Conservation (phyloP, 345 rosid genomes). For the Litchi chinensis region DNA sequence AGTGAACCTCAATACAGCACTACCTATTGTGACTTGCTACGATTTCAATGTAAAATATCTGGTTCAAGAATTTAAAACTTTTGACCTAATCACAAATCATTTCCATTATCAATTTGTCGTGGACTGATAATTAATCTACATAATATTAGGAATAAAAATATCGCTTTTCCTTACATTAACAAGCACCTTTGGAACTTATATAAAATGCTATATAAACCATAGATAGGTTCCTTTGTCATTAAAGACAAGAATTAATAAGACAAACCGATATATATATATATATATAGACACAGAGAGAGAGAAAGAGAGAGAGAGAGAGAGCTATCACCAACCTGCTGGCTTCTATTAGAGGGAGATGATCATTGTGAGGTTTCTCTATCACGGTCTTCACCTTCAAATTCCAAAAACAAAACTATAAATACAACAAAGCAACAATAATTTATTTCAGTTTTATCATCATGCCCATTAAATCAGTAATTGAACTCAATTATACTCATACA, state of each 20-base stretch:
- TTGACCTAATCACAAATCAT: too few relatives aligned
- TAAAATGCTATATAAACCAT: neutral
- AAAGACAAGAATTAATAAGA: neutral
- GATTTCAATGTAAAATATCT: too few relatives aligned
- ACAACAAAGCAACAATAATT: neutral
- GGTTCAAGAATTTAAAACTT: too few relatives aligned
- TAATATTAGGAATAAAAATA: neutral
- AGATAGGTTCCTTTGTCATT: neutral
- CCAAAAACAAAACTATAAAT: constrained; percentile 14
- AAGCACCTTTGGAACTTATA: neutral
- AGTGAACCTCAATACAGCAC: too few relatives aligned
- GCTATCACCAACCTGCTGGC: constrained; percentile 65
- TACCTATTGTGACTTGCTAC: too few relatives aligned
- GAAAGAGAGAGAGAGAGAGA: neutral
- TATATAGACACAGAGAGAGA: neutral
- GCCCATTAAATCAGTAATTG: neutral
- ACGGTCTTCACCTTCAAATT: constrained; percentile 67
- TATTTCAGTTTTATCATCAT: neutral
- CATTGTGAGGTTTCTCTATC: constrained; percentile 79
- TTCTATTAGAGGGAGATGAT: constrained; percentile 71
- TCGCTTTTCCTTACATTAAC: neutral
- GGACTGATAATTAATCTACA: neutral
- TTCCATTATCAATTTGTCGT: too few relatives aligned
- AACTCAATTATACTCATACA: neutral
- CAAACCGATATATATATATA: too few relatives aligned